Percentiles rank a stretch among this genome's conserved stretches.
phyloP scores from a whole-genome alignment of 441 rosid species.

The Biscutella laevigata region DNA sequence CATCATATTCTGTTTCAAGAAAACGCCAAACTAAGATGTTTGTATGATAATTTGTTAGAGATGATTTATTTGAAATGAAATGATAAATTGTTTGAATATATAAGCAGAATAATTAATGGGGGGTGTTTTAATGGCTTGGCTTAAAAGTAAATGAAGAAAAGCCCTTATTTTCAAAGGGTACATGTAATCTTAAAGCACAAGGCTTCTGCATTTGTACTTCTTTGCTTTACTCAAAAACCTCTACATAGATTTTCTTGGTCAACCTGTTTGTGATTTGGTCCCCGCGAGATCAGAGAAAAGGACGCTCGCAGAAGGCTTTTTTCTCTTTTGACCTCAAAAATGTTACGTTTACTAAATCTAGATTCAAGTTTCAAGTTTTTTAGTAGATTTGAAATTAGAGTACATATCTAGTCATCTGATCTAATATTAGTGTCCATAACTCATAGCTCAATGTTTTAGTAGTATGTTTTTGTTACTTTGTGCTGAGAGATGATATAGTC shows the following conservation, averaged over 20 bases:
- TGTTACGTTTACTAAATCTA: no score
- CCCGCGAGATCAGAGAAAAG: constrained; percentile 11
- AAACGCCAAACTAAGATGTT: constrained; percentile 21
- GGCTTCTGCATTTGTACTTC: constrained; percentile 43
- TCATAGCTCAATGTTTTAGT: no score
- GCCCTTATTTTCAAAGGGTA: constrained; percentile 40
- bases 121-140: constrained; percentile 71
- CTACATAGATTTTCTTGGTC: constrained; percentile 31
- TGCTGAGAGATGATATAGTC: no score
- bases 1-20: constrained; percentile 38
- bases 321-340: no score
- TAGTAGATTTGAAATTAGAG: no score
- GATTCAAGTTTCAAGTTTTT: no score
- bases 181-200: constrained; percentile 79
- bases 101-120: constrained; percentile 38
- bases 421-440: no score
- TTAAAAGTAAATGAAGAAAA: constrained; percentile 70
- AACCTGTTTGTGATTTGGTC: constrained; percentile 23
- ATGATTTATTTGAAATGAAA: constrained; percentile 39
- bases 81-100: constrained; percentile 45
- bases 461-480: no score
- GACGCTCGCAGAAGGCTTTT: neutral
- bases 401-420: no score
- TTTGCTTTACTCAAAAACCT: constrained; percentile 90
- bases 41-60: no score